A percentile compares a stretch with the other conserved stretches of the same genome.
Conservation (phyloP, 2,329 filamentous ascomycete species). For the Neospermospora avenae region DNA sequence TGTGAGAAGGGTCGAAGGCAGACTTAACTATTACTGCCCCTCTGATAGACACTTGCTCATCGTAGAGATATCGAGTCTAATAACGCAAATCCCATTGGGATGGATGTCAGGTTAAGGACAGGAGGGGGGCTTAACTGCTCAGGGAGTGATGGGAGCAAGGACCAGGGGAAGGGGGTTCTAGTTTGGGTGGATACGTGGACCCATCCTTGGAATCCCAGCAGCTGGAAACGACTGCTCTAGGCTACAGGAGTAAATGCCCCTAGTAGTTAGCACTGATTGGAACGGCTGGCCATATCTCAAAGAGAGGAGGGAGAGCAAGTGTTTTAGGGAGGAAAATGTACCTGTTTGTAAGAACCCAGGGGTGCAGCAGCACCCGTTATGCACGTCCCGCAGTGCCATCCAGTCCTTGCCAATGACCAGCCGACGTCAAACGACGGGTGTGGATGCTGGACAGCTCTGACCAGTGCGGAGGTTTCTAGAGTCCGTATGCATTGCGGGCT, state of each 20-base stretch:
- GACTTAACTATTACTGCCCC: conserved; percentile 14
- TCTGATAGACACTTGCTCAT: conserved; percentile 14
- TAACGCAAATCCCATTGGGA: conserved; percentile 9
- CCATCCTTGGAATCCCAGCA: conserved; percentile 1
- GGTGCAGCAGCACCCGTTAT: too few species aligned
- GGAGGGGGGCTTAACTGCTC: conserved; percentile 1
- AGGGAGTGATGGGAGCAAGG: not conserved
- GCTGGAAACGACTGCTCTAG: not conserved
- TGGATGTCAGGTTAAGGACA: conserved; percentile 1
- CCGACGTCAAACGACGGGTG: not conserved
- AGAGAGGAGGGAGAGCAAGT: not conserved
- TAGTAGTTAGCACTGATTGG: not conserved
- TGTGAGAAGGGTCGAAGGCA: conserved; percentile 18
- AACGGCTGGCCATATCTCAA: not conserved
- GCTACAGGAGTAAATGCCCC: not conserved
- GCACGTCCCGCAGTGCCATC: not conserved
- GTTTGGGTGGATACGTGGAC: conserved; percentile 6
- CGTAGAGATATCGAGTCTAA: conserved; percentile 11
- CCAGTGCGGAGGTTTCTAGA: not conserved
- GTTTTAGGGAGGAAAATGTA: not conserved
- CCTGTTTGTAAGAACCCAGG: not conserved
- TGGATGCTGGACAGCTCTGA: not conserved
- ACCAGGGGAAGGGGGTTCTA: not conserved
- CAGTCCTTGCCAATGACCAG: not conserved
- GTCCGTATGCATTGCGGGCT: not conserved